phyloP scores from a whole-genome alignment of 345 rosid genomes.

The Raphanus sativus region DNA sequence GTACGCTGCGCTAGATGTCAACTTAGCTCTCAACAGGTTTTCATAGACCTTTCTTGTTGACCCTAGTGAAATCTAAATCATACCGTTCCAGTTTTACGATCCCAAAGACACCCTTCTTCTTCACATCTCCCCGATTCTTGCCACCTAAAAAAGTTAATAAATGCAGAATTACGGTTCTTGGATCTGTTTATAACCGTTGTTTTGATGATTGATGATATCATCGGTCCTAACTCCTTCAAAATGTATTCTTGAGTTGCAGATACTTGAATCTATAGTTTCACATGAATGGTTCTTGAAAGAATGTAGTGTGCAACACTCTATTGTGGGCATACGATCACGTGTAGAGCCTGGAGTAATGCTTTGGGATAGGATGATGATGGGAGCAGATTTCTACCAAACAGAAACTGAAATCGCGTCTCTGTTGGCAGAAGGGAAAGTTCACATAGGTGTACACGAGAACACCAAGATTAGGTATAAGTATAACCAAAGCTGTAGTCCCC shows the following conservation, averaged over 20 bases:
- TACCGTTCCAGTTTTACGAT: constrained; percentile 55
- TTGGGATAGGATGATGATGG: constrained; percentile 92
- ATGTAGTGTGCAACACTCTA: constrained; percentile 65
- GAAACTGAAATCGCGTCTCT: constrained; percentile 74
- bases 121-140: constrained; percentile 80
- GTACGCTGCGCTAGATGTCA: too few species aligned
- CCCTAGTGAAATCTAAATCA: too few species aligned
- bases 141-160: constrained; percentile 86
- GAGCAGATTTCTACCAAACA: constrained; percentile 84
- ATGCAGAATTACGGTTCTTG: constrained; percentile 55
- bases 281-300: constrained; percentile 85
- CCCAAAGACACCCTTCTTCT: constrained; percentile 73
- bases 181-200: neutral
- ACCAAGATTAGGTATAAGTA: constrained; percentile 64
- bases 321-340: constrained; percentile 77
- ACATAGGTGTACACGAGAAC: constrained; percentile 71
- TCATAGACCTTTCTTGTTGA: too few species aligned
- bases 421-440: constrained; percentile 75
- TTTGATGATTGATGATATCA: neutral
- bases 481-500: neutral
- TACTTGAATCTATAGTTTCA: constrained; percentile 71
- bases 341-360: constrained; percentile 70
- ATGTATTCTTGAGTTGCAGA: constrained; percentile 39
- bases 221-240: neutral
- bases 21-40: too few species aligned